Conservation (phyloP, 2,329 filamentous ascomycete genomes). For the Nemania diffusa region DNA sequence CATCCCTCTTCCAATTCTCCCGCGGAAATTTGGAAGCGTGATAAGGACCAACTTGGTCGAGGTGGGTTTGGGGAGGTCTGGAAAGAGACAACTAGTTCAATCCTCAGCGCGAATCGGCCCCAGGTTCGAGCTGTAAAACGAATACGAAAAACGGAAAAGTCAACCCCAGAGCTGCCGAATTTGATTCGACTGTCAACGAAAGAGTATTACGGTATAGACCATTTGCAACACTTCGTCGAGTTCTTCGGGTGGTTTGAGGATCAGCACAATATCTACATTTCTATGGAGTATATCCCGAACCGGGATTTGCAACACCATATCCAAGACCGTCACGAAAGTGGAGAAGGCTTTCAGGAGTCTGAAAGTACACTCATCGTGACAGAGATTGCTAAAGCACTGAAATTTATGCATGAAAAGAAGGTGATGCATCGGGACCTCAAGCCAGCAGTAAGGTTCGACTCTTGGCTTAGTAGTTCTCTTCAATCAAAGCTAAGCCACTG, state of each 20-base stretch:
- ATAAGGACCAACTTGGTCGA: not conserved
- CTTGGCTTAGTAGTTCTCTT: not conserved
- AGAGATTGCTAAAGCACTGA: not conserved
- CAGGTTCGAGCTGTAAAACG: constrained; percentile 7
- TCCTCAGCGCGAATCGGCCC: not conserved
- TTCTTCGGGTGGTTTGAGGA: constrained; percentile 4
- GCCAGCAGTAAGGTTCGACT: not conserved
- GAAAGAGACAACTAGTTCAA: not conserved
- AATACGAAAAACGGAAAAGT: constrained; percentile 12
- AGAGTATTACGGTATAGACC: not conserved
- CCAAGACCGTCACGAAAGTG: not conserved
- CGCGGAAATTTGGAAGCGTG: not conserved
- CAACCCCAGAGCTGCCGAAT: constrained; percentile 4
- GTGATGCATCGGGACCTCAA: constrained; percentile 5
- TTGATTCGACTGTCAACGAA: not conserved
- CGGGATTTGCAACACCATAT: not conserved
- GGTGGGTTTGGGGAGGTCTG: not conserved
- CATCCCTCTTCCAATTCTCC: not conserved
- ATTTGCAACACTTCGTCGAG: constrained; percentile 4
- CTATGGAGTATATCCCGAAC: not conserved
- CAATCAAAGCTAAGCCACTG: not conserved
- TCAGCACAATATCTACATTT: not conserved
- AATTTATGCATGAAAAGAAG: not conserved
- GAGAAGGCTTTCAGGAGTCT: not conserved
- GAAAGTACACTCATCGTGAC: not conserved